Evolutionary conservation across 1,284 basidiomycete genomes (phyloP).

Genomic region (Sphaerobolus stellatus): DNA sequence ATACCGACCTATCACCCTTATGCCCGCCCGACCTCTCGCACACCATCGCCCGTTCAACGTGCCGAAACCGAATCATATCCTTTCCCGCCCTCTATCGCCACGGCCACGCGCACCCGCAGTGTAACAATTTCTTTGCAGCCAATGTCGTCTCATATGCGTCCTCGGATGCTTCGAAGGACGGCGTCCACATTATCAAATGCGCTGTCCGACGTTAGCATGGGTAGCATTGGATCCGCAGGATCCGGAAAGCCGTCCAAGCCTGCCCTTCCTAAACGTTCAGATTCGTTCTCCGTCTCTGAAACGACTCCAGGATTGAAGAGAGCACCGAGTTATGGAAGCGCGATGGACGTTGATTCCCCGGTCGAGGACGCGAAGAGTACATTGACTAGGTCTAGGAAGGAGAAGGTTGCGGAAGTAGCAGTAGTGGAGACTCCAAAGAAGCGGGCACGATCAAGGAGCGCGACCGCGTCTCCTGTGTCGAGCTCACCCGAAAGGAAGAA

Average conservation of each 20-base stretch:
- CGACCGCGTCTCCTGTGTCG: too few species aligned
- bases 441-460: neutral
- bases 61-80: conserved; percentile 23
- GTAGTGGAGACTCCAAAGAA: neutral
- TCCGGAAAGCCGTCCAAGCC: conserved; percentile 16
- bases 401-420: neutral
- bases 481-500: too few species aligned
- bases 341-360: conserved; percentile 18
- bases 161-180: conserved; percentile 33
- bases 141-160: conserved; percentile 24
- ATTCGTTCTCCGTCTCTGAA: conserved; percentile 35
- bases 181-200: conserved; percentile 37
- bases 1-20: conserved; percentile 62
- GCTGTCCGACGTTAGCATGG: conserved; percentile 19
- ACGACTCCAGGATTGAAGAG: conserved; percentile 39
- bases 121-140: conserved; percentile 34
- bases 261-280: conserved; percentile 36
- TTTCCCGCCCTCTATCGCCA: conserved; percentile 33
- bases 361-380: too few species aligned
- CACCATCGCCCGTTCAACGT: conserved; percentile 21
- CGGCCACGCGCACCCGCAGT: conserved; percentile 40
- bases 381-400: too few species aligned
- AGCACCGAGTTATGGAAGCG: conserved; percentile 47
- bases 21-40: conserved; percentile 42
- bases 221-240: neutral